phyloP scores from a whole-genome alignment of 1,284 basidiomycete genomes.

The Sporisorium scitamineum region DNA sequence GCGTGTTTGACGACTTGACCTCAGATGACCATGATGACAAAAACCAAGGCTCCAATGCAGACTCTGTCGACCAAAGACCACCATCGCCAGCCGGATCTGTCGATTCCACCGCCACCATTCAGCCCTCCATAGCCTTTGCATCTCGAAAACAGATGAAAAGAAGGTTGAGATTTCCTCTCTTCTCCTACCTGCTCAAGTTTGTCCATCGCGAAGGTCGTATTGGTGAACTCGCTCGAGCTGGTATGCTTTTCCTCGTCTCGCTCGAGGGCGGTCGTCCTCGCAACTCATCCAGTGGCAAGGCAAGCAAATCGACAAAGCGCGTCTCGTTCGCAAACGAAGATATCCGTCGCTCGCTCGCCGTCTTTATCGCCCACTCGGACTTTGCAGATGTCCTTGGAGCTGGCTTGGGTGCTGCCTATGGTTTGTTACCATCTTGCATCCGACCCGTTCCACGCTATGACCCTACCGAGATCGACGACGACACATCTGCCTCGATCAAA shows the following conservation, averaged over 20 bases:
- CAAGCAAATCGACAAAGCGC: slow-evolving; percentile 14
- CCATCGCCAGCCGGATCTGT: slow-evolving; percentile 40
- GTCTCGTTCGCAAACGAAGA: slow-evolving; percentile 34
- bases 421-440: slow-evolving; percentile 77
- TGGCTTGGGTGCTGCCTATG: slow-evolving; percentile 92
- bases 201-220: slow-evolving; percentile 93
- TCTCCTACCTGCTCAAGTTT: slow-evolving; percentile 94
- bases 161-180: slow-evolving; percentile 70
- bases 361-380: slow-evolving; percentile 95
- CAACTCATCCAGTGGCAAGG: neutral
- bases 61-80: slow-evolving; percentile 7
- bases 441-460: slow-evolving; percentile 30
- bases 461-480: slow-evolving; percentile 26
- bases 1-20: slow-evolving; percentile 15
- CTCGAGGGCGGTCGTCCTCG: slow-evolving; percentile 70
- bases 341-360: slow-evolving; percentile 76
- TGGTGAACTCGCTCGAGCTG: slow-evolving; percentile 92
- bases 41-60: neutral
- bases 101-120: slow-evolving; percentile 49
- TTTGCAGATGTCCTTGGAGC: slow-evolving; percentile 96
- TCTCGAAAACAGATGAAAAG: slow-evolving; percentile 22
- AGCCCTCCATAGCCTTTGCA: slow-evolving; percentile 28
- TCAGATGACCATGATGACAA: neutral
- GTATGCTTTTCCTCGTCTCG: slow-evolving; percentile 90
- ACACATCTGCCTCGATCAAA: neutral